Conservation (phyloP, 1,139 yeast species). For the Suhomyces chickasaworum region DNA sequence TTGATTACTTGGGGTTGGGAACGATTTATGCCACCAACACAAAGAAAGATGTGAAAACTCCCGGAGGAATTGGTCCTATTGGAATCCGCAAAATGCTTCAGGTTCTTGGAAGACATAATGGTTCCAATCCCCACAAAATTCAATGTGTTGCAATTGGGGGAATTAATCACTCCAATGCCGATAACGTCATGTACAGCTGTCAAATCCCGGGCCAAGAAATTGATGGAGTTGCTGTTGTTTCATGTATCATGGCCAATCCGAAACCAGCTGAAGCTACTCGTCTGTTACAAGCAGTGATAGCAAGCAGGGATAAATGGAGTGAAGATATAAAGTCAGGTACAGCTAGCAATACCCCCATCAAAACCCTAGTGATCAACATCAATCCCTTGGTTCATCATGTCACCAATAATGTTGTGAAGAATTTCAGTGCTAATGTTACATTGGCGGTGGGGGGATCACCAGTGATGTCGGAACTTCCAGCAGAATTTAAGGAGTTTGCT, state of each 20-base stretch:
- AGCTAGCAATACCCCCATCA: not conserved
- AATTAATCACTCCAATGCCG: slow-evolving; percentile 63
- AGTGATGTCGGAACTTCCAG: slow-evolving; percentile 79
- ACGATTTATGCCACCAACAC: slow-evolving; percentile 77
- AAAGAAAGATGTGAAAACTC: slow-evolving; percentile 54
- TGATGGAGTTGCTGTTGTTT: slow-evolving; percentile 86
- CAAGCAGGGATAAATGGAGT: slow-evolving; percentile 20
- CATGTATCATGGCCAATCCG: slow-evolving; percentile 74
- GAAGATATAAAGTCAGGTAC: not conserved
- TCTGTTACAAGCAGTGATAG: slow-evolving; percentile 25
- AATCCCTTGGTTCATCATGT: slow-evolving; percentile 81
- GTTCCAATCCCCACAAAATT: slow-evolving; percentile 30
- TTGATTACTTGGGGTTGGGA: slow-evolving; percentile 89
- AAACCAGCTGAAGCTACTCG: slow-evolving; percentile 60
- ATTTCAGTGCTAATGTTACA: slow-evolving; percentile 87
- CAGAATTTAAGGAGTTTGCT: slow-evolving; percentile 72
- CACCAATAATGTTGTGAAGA: slow-evolving; percentile 87
- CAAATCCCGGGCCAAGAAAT: slow-evolving; percentile 48
- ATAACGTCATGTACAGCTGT: slow-evolving; percentile 56
- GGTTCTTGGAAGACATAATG: slow-evolving; percentile 44
- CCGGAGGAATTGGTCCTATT: slow-evolving; percentile 57
- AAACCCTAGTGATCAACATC: not conserved
- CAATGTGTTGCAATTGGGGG: slow-evolving; percentile 87
- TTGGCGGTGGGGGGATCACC: slow-evolving; percentile 88
- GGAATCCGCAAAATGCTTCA: slow-evolving; percentile 62